Base-by-base conservation (phyloP, 768 basidiomycete genomes). In the Tephrocybe sp. region DNA sequence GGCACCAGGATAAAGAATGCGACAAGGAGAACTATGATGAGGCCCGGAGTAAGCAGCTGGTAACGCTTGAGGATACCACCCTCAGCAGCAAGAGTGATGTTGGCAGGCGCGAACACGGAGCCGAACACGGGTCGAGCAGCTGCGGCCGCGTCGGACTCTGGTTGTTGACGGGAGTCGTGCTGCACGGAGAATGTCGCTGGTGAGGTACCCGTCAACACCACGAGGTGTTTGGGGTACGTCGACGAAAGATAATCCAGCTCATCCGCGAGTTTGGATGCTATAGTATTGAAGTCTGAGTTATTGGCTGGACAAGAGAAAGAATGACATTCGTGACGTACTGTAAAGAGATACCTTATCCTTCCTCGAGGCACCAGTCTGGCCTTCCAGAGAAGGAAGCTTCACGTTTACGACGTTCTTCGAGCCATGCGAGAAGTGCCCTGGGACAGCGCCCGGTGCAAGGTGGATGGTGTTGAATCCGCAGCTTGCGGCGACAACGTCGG, bases 21-120 rank as follows among this genome's bases (percentile, higher is more conserved):
- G 38, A 91, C 66, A 42, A 91, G 74, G 15, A 91, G 75, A 6
- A 74, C 63, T 3, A 74, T 76, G 64, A 91, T 88, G 41, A 92
- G 73, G 0, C 76, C 85, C 1, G 90, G 86, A 0, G 88, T 88
- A 41, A 91, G 78, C 39, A 90, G 75, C 61, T 90, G 88, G 64
- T 90, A 91, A 27, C 73, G 79, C 53, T 82, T 76, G 22, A 91
- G 75, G 47, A 91, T 82, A 9, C 87, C 85, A 19, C 77, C 80
- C 7, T 69, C 61, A 5, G 75, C 61, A 5, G 75, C 64, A 1
- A 72, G 63, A 15, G 73, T 71, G 10, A 69, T 59, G 48, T 75
- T 74, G 44, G 55, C 55, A 11, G 58, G 55, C 15, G 50, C 54
- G 55, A 55, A 19, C 55, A 49, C 36, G 19, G 36, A 57, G 23